These are phyloP conservation scores for Skeletonema costatum DNA, from an alignment of 108 stramenopile genomes.

Conservation along the genomic window DNA sequence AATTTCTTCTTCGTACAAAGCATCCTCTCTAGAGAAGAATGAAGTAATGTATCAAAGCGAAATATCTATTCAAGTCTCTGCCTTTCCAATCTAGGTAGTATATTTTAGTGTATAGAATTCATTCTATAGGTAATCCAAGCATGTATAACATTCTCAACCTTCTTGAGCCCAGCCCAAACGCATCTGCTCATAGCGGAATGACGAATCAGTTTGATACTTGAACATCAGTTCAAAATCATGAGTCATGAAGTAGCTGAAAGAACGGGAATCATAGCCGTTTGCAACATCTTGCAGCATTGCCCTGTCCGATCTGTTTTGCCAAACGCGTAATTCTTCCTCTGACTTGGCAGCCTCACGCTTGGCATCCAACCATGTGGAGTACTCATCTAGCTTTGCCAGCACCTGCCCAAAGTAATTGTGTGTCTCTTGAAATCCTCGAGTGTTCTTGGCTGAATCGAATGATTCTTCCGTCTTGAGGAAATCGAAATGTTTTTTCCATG, in stretches of 20 bases:
- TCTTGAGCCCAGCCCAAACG: neutral
- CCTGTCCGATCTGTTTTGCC: neutral
- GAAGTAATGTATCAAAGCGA: no score
- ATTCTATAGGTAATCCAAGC: no score
- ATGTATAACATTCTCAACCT: neutral
- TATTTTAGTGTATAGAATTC: no score
- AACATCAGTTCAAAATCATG: neutral
- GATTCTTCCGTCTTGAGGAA: neutral
- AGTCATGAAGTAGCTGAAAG: neutral
- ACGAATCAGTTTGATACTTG: neutral
- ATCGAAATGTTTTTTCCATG: neutral
- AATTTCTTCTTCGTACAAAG: no score
- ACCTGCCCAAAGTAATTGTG: neutral
- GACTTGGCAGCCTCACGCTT: neutral
- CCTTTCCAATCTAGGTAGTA: no score
- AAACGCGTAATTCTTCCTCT: no score
- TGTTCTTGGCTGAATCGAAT: neutral
- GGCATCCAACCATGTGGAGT: neutral
- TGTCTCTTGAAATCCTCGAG: neutral
- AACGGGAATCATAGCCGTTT: neutral
- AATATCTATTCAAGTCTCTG: no score
- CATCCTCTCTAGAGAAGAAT: no score
- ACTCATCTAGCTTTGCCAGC: neutral
- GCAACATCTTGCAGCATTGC: neutral
- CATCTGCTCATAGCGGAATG: neutral